Base-by-base conservation (phyloP, 352 stramenopile species). In the Thalassiosira hispida region DNA sequence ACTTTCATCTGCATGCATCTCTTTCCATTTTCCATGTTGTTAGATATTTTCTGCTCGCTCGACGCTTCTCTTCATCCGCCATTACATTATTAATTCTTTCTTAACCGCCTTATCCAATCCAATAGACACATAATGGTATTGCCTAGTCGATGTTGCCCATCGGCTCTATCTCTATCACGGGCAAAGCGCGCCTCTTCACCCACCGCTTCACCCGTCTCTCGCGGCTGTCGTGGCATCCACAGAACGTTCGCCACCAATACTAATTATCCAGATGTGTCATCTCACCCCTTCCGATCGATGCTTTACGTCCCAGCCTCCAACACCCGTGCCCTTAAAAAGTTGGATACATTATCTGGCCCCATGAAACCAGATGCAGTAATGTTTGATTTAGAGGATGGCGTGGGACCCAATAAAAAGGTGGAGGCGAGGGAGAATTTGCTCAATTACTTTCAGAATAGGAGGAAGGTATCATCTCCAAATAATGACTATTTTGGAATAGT, bases 371-470 rank as follows among this genome's bases (percentile, higher is more conserved):
- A 73, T 73, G 53, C 35, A 16, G 40, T 73, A 46, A 73, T 73
- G 52, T 65, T 59, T 27, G 65, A 73, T 73, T 46, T 73, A 29
- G 65, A 73, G 57, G 65, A 73, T 47, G 65, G 65, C 6, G 65
- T 73, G 6, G 35, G 16, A 11, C 65, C 65, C n/a, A 25, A 23
- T 11, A 59, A 25, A n/a, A 73, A 73, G 25, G 40, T 29, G 14
- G 33, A 55, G 25, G 65, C 65, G 12, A n/a, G 65, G 6, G 23
- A 65, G 12, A 64, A 73, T 65, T 33, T 73, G 6, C 0, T 56
- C 8, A 1, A 65, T 0, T 73, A 52, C 38, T 73, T 73, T n/a
- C 8, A 65, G 35, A n/a, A n/a, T n/a, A n/a, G n/a, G n/a, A n/a
- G n/a, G n/a, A n/a, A 27, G 22, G 20, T 6, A 38, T 40, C n/a